phyloP scores from a whole-genome alignment of 257 asterid species.

The Cynanchum wilfordii region DNA sequence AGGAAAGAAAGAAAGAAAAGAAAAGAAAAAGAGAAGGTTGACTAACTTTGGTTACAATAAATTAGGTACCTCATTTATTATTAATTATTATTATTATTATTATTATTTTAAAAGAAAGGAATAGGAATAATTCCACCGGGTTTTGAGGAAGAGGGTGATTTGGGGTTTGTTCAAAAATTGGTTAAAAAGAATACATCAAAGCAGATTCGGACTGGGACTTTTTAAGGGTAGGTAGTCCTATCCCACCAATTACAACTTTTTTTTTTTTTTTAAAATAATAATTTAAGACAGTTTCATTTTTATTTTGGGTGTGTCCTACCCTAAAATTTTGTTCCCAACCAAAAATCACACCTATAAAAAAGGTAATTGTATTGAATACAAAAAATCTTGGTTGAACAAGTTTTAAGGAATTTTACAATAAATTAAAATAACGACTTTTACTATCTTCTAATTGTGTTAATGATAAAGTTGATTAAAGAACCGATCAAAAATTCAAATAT shows the following conservation, averaged over 20 bases:
- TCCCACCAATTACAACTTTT: neutral
- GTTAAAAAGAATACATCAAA: neutral
- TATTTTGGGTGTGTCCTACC: neutral
- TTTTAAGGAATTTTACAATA: neutral
- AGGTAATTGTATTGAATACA: neutral
- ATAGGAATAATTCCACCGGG: neutral
- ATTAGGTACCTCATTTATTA: conserved; percentile 8
- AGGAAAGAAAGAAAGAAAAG: too few species aligned
- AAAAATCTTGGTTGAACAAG: neutral
- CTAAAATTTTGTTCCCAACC: neutral
- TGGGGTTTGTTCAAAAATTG: neutral
- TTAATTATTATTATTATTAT: neutral
- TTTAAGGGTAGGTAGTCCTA: conserved; percentile 1
- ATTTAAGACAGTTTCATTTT: too few species aligned
- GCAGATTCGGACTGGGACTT: neutral
- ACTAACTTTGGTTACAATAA: neutral
- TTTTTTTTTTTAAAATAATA: too few species aligned
- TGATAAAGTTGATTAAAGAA: too few species aligned
- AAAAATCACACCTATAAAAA: neutral
- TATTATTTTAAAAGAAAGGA: neutral
- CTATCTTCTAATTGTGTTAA: too few species aligned
- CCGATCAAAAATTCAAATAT: too few species aligned
- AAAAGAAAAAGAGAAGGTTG: neutral
- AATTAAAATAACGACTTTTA: neutral
- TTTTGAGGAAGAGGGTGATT: neutral